Conservation (phyloP, 106 monocot genomes). For the Dioscorea dumetorum region DNA sequence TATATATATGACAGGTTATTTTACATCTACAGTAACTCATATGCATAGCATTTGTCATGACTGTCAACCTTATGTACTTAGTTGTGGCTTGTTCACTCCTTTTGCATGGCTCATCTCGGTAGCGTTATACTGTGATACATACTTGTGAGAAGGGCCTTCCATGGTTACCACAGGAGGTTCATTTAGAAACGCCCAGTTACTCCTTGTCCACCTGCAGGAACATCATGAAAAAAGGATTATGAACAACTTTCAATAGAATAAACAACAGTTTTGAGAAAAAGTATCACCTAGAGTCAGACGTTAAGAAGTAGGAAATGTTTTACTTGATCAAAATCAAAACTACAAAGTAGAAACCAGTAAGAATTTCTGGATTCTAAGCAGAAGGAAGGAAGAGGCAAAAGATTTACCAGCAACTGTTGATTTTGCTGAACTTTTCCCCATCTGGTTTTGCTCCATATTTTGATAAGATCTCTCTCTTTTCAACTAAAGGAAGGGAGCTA, state of each 20-base stretch:
- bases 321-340: not conserved
- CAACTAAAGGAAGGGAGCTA: slow-evolving; percentile 22
- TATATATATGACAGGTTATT: too few species aligned
- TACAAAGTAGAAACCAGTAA: not conserved
- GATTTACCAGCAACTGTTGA: slow-evolving; percentile 6
- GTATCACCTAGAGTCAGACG: not conserved
- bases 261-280: not conserved
- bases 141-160: slow-evolving; percentile 35
- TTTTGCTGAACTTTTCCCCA: slow-evolving; percentile 1
- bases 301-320: not conserved
- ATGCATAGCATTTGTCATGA: too few species aligned
- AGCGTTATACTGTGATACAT: slow-evolving; percentile 25
- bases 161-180: slow-evolving; percentile 28
- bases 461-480: slow-evolving; percentile 9
- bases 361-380: not conserved
- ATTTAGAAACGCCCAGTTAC: slow-evolving; percentile 44
- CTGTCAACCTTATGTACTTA: not conserved
- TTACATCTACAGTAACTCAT: too few species aligned
- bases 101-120: not conserved
- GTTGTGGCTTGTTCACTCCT: slow-evolving; percentile 1
- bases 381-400: not conserved
- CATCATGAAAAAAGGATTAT: not conserved
- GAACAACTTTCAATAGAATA: not conserved
- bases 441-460: not conserved
- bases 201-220: slow-evolving; percentile 30